phyloP scores from a whole-genome alignment of 2,329 filamentous ascomycete genomes.

The Nothophoma quercina region DNA sequence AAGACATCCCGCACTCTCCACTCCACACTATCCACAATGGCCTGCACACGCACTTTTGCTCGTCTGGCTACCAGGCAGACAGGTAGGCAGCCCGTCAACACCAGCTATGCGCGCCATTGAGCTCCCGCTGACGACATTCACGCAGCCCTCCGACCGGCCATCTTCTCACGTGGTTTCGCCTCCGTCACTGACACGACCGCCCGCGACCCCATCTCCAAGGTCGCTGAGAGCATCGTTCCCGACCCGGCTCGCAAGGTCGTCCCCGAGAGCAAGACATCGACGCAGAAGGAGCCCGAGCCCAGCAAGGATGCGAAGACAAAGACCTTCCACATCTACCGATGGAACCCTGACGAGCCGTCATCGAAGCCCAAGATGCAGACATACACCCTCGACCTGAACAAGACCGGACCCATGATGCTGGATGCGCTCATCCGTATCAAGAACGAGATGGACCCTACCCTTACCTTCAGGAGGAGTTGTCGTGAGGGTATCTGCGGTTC shows the following conservation, averaged over 20 bases:
- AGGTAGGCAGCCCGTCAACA: constrained; percentile 34
- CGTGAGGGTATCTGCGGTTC: constrained; percentile 98
- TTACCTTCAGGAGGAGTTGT: constrained; percentile 96
- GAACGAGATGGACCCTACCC: constrained; percentile 96
- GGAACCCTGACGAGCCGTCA: constrained; percentile 92
- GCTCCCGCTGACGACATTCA: constrained; percentile 33
- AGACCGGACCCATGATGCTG: constrained; percentile 98
- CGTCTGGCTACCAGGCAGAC: constrained; percentile 49
- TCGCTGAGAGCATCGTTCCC: constrained; percentile 38
- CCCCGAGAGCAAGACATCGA: constrained; percentile 64
- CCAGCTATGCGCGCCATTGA: constrained; percentile 26
- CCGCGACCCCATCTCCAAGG: constrained; percentile 45
- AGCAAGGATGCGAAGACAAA: constrained; percentile 72
- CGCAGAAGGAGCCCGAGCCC: constrained; percentile 67
- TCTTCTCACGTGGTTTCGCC: constrained; percentile 50
- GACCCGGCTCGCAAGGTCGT: constrained; percentile 39
- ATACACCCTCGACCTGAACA: constrained; percentile 95
- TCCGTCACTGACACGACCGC: constrained; percentile 45
- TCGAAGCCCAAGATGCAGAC: constrained; percentile 96
- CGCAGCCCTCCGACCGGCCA: constrained; percentile 45
- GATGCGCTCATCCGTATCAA: constrained; percentile 98
- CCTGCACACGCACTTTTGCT: constrained; percentile 47
- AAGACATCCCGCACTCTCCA: constrained; percentile 36
- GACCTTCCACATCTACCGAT: constrained; percentile 98
- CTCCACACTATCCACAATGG: constrained; percentile 44